These are phyloP conservation scores for Garcia nutans DNA, from an alignment of 345 rosid genomes.

Conservation along the genomic window DNA sequence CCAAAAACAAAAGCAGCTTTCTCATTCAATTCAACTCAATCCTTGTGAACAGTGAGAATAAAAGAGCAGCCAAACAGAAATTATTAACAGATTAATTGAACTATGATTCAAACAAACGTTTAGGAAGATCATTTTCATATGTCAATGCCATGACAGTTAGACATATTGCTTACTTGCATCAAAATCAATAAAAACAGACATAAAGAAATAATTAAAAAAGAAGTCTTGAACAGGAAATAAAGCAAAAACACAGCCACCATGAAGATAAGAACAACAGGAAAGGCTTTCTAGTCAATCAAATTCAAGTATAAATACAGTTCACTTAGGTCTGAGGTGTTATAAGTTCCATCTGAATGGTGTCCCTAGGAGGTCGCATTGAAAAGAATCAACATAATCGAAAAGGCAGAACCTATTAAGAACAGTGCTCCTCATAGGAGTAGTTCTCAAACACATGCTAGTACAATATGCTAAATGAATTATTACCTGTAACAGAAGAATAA, in stretches of 20 bases:
- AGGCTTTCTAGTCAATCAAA: neutral
- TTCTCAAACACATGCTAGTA: slow-evolving; percentile 54
- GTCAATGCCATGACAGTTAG: neutral
- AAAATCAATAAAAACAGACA: too few relatives aligned
- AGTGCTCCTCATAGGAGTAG: slow-evolving; percentile 27
- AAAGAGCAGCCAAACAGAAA: slow-evolving; percentile 3
- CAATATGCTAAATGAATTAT: slow-evolving; percentile 58
- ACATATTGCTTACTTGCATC: neutral
- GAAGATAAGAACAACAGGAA: neutral
- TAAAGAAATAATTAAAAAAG: too few relatives aligned
- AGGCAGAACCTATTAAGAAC: slow-evolving; percentile 8
- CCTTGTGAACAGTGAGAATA: neutral
- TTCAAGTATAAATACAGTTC: neutral
- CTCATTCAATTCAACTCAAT: neutral
- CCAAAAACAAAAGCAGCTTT: neutral
- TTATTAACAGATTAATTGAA: neutral
- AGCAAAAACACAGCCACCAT: neutral
- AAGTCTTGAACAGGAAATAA: neutral
- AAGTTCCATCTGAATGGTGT: neutral
- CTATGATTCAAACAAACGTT: neutral
- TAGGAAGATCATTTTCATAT: neutral
- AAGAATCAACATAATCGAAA: neutral
- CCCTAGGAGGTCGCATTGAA: neutral
- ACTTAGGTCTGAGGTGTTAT: neutral
- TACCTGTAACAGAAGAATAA: slow-evolving; percentile 99